Evolutionary conservation across 1,284 basidiomycete genomes (phyloP).

Genomic region (Cryptococcus sp.): DNA sequence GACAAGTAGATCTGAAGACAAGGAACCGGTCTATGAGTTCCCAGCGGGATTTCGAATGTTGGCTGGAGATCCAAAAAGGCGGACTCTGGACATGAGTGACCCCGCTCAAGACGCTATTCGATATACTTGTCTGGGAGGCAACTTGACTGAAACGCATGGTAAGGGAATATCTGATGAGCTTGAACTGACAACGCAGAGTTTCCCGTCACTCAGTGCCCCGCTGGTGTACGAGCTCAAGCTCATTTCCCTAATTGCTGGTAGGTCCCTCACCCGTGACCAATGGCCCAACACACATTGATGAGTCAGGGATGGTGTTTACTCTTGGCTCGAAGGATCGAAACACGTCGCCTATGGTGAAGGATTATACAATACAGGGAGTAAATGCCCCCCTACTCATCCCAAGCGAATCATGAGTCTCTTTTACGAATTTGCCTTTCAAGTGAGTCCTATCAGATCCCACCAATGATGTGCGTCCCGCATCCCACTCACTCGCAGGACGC

Average conservation of each 20-base stretch:
- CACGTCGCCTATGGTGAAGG: constrained; percentile 21
- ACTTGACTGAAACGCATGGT: constrained; percentile 8
- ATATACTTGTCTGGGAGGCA: constrained; percentile 18
- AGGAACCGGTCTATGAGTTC: constrained; percentile 24
- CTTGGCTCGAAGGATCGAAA: constrained; percentile 22
- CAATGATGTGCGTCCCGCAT: too few relatives aligned
- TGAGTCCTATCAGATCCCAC: not conserved
- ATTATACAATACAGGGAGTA: constrained; percentile 13
- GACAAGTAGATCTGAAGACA: not conserved
- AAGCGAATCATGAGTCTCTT: constrained; percentile 16
- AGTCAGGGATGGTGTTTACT: constrained; percentile 22
- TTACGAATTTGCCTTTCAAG: constrained; percentile 26
- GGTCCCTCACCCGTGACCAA: not conserved
- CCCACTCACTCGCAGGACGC: too few relatives aligned
- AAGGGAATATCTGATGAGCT: not conserved
- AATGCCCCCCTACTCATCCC: constrained; percentile 24
- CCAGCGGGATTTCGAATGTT: constrained; percentile 25
- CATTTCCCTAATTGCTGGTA: constrained; percentile 29
- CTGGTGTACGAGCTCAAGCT: constrained; percentile 22
- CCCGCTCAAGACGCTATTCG: constrained; percentile 14
- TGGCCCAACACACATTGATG: not conserved
- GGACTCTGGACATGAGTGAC: constrained; percentile 10
- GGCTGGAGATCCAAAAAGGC: constrained; percentile 17
- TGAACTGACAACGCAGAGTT: constrained; percentile 10
- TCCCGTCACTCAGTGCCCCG: constrained; percentile 18